These are phyloP conservation scores for Kitagawia praeruptora DNA, from an alignment of 129 eudicot species.

Conservation along the genomic window DNA sequence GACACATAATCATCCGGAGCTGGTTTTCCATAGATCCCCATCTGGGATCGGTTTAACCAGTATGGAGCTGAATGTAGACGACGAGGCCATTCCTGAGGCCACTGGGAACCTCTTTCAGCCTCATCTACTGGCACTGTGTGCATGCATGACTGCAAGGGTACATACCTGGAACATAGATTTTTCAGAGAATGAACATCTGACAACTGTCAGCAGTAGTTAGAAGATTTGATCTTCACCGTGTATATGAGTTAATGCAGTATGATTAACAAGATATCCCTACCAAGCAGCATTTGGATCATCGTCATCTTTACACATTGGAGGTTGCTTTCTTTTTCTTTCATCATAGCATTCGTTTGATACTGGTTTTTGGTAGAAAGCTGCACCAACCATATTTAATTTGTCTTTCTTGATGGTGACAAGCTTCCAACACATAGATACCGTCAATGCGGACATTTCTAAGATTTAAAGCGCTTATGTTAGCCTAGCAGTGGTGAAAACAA, in stretches of 20 bases:
- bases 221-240: neutral
- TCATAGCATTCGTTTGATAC: conserved; percentile 69
- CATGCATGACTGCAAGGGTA: conserved; percentile 76
- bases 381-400: conserved; percentile 50
- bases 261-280: conserved; percentile 25
- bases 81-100: conserved; percentile 81
- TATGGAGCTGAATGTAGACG: conserved; percentile 53
- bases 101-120: conserved; percentile 55
- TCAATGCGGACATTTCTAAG: conserved; percentile 65
- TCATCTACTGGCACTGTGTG: conserved; percentile 48
- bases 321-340: conserved; percentile 44
- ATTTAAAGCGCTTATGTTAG: conserved; percentile 8
- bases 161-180: conserved; percentile 43
- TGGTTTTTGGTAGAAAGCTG: conserved; percentile 76
- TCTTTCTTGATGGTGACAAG: conserved; percentile 72
- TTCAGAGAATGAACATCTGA: neutral
- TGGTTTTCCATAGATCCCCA: conserved; percentile 82
- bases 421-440: conserved; percentile 87
- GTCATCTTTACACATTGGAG: conserved; percentile 68
- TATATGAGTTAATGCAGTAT: neutral
- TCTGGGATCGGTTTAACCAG: conserved; percentile 64
- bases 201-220: neutral
- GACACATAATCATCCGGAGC: conserved; percentile 62
- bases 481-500: neutral
- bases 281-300: conserved; percentile 97